phyloP scores from a whole-genome alignment of 768 basidiomycete species.

The Cubamyces lactineus region DNA sequence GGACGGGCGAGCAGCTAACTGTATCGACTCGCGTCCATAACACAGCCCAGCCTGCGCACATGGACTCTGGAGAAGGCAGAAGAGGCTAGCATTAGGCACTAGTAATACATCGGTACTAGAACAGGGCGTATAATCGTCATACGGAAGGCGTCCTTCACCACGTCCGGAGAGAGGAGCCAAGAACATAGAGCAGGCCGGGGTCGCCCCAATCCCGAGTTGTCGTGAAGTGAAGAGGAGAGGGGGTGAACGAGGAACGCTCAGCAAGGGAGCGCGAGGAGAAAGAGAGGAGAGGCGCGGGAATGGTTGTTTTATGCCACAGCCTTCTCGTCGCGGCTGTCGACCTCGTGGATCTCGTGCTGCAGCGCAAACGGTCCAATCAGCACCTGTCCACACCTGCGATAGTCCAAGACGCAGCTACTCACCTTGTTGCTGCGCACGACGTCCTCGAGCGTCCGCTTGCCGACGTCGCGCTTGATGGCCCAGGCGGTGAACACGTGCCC shows the following conservation, averaged over 20 bases:
- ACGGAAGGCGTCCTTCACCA: no score
- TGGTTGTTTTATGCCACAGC: not conserved
- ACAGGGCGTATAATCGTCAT: no score
- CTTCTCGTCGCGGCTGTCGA: slow-evolving; percentile 22
- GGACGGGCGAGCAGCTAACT: no score
- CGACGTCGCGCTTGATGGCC: slow-evolving; percentile 63
- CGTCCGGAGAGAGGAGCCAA: no score
- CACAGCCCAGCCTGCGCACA: no score
- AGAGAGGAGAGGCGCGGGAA: not conserved
- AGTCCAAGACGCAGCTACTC: not conserved
- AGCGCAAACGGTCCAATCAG: no score
- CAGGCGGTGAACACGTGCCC: slow-evolving; percentile 74
- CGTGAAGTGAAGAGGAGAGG: not conserved
- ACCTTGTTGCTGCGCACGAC: slow-evolving; percentile 34
- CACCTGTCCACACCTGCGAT: no score
- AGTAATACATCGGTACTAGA: no score
- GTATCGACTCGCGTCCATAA: no score
- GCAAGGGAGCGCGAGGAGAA: not conserved
- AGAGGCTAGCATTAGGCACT: no score
- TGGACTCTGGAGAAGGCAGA: no score
- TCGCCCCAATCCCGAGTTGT: not conserved
- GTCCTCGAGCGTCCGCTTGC: slow-evolving; percentile 61
- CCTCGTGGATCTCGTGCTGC: slow-evolving; percentile 16
- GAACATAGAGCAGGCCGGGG: no score
- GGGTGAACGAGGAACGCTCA: not conserved